These are phyloP conservation scores for Amanita pseudoporphyria DNA, from an alignment of 768 basidiomycete genomes.

Conservation along the genomic window DNA sequence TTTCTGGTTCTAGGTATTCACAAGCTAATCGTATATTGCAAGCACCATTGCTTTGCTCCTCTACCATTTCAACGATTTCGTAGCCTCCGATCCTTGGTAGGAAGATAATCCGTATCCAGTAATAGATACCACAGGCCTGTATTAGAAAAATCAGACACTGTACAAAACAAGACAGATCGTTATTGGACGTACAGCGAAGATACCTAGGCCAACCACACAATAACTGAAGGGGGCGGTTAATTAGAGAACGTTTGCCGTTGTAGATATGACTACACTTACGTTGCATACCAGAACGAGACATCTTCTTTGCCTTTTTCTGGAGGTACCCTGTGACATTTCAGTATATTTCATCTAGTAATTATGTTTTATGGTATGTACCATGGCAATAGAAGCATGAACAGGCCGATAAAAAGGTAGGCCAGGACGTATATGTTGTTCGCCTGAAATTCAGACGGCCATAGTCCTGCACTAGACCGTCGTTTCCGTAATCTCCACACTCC, in stretches of 20 bases:
- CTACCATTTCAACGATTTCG: slow-evolving; percentile 37
- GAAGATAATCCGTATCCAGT: slow-evolving; percentile 33
- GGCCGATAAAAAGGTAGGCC: slow-evolving; percentile 19
- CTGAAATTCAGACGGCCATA: slow-evolving; percentile 18
- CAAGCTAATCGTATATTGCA: slow-evolving; percentile 24
- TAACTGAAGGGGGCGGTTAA: slow-evolving; percentile 14
- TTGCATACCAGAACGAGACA: slow-evolving; percentile 31
- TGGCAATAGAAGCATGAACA: slow-evolving; percentile 22
- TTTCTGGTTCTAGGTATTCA: slow-evolving; percentile 14
- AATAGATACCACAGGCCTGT: slow-evolving; percentile 25
- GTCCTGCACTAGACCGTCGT: slow-evolving; percentile 13
- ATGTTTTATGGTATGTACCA: slow-evolving; percentile 15
- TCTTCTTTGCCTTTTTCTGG: slow-evolving; percentile 26
- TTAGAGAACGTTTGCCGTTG: too few species aligned
- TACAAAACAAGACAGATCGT: background rate
- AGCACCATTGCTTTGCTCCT: slow-evolving; percentile 26
- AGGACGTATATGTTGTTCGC: slow-evolving; percentile 17
- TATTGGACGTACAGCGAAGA: slow-evolving; percentile 17
- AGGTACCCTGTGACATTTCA: slow-evolving; percentile 19
- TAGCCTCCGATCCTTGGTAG: slow-evolving; percentile 35
- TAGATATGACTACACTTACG: slow-evolving; percentile 16
- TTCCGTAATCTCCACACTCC: slow-evolving; percentile 24
- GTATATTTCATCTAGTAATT: background rate
- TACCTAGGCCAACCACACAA: slow-evolving; percentile 20
- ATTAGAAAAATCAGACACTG: background rate